phyloP scores from a whole-genome alignment of 2,329 filamentous ascomycete species.

The Hymenoscyphus fraxineus region DNA sequence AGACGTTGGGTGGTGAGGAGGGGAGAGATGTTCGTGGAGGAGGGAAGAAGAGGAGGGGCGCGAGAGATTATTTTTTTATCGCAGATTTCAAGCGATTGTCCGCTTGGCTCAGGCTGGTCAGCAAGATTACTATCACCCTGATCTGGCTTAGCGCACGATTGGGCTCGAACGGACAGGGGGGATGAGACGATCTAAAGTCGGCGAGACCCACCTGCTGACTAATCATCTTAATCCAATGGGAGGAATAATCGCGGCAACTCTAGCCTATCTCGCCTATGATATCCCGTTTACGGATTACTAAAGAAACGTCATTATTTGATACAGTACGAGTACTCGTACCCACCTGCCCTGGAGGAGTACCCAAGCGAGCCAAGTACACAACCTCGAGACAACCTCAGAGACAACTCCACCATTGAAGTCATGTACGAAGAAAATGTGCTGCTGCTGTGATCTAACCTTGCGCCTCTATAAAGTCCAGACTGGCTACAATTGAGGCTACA shows the following conservation, averaged over 20 bases:
- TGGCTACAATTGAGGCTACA: neutral
- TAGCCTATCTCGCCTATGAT: too few species aligned
- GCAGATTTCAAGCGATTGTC: conserved; percentile 13
- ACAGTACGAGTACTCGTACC: too few species aligned
- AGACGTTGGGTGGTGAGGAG: conserved; percentile 19
- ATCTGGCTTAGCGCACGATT: conserved; percentile 2
- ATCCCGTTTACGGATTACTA: too few species aligned
- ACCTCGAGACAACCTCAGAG: too few species aligned
- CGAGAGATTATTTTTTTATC: conserved; percentile 15
- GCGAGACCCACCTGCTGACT: neutral
- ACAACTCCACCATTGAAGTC: neutral
- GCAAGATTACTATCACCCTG: neutral
- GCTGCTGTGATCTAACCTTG: neutral
- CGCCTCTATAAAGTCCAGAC: neutral
- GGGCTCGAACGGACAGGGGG: neutral
- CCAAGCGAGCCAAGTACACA: too few species aligned
- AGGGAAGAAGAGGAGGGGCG: conserved; percentile 10
- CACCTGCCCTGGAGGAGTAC: too few species aligned
- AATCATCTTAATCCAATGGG: neutral
- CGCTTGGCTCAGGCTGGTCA: conserved; percentile 4
- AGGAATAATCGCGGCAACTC: neutral
- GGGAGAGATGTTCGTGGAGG: conserved; percentile 10
- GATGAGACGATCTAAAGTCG: neutral
- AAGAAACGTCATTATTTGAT: neutral
- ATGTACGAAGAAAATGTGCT: neutral